phyloP scores from a whole-genome alignment of 306 rosid genomes.

The Macrotyloma uniflorum region DNA sequence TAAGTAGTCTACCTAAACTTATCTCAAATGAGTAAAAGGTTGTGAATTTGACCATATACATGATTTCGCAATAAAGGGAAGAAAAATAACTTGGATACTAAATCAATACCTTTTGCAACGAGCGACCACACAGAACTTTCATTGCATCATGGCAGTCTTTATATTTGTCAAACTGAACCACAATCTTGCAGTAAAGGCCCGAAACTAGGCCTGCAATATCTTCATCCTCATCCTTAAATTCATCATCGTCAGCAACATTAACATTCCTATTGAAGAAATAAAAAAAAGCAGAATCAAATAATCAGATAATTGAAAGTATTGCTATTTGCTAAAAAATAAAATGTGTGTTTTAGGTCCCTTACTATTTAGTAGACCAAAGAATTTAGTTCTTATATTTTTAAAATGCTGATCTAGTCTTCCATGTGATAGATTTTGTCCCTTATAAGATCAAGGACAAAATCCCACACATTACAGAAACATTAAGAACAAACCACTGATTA shows the following conservation, averaged over 20 bases:
- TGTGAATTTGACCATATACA: too few relatives aligned
- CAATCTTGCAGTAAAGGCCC: conserved; percentile 88
- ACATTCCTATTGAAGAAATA: conserved; percentile 68
- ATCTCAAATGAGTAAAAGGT: not conserved
- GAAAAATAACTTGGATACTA: not conserved
- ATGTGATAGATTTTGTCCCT: not conserved
- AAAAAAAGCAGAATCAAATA: conserved; percentile 17
- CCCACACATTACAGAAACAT: not conserved
- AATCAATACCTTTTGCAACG: conserved; percentile 76
- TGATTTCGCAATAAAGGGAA: too few relatives aligned
- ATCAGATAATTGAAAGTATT: not conserved
- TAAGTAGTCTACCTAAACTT: not conserved
- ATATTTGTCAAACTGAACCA: conserved; percentile 86
- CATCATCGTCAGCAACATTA: conserved; percentile 84
- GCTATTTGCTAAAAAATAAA: not conserved
- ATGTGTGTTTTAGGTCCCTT: not conserved
- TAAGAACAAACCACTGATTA: not conserved
- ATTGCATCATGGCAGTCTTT: conserved; percentile 75
- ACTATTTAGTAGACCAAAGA: not conserved
- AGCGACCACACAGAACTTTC: conserved; percentile 77
- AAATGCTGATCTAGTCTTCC: too few relatives aligned
- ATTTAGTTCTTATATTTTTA: not conserved
- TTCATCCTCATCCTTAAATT: conserved; percentile 65
- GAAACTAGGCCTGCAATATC: conserved; percentile 66
- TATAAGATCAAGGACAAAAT: not conserved